These are phyloP conservation scores for Aspergillus latus DNA, from an alignment of 2,329 filamentous ascomycete species.

Conservation along the genomic window DNA sequence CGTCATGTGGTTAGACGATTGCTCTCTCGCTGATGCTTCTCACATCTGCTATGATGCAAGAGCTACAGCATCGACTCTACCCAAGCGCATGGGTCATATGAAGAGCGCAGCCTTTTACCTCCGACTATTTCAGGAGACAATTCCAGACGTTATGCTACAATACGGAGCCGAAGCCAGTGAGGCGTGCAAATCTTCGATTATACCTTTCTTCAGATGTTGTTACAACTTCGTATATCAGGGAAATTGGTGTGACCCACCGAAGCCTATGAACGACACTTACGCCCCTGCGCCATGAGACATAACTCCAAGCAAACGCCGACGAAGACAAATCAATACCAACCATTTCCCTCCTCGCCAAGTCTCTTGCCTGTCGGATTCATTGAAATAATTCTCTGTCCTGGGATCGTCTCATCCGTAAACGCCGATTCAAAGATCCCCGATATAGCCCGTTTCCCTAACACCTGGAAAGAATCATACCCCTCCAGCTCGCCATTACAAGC, in stretches of 20 bases:
- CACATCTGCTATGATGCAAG: too few relatives aligned
- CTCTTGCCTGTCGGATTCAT: constrained; percentile 59
- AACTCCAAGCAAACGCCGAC: not conserved
- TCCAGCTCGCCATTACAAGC: constrained; percentile 52
- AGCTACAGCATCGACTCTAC: too few relatives aligned
- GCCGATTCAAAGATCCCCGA: constrained; percentile 60
- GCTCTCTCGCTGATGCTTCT: too few relatives aligned
- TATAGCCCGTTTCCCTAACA: constrained; percentile 56
- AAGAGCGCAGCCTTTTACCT: too few relatives aligned
- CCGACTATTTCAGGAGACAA: too few relatives aligned
- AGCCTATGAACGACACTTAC: not conserved
- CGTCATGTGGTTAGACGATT: too few relatives aligned
- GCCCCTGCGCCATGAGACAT: not conserved
- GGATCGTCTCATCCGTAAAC: constrained; percentile 54
- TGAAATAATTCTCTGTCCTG: constrained; percentile 58
- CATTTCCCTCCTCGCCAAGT: constrained; percentile 55
- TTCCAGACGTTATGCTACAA: too few relatives aligned
- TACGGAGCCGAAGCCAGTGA: too few relatives aligned
- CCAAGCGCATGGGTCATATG: too few relatives aligned
- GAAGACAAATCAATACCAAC: constrained; percentile 56
- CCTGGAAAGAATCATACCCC: constrained; percentile 55
- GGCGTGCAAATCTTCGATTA: too few relatives aligned
- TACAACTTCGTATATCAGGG: too few relatives aligned
- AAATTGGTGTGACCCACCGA: not conserved
- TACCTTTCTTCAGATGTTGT: too few relatives aligned